A percentile compares a stretch with the other conserved stretches of the same genome.
These are phyloP conservation scores for Calocybe indica DNA, from an alignment of 768 basidiomycete genomes.

Conservation along the genomic window DNA sequence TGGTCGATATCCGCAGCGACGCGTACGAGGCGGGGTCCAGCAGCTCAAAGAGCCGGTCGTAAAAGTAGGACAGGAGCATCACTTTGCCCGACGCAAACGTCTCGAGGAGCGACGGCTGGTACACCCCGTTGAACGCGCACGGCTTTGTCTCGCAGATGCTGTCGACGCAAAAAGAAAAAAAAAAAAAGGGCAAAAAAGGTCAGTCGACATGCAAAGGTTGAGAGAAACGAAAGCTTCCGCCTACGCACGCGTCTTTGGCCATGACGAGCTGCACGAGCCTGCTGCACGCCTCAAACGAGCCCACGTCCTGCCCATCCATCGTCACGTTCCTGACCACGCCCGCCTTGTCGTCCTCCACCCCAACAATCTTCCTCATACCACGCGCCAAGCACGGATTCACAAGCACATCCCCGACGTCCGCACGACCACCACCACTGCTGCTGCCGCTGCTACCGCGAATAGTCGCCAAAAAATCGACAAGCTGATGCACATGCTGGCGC, in stretches of 20 bases:
- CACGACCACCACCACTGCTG: background rate
- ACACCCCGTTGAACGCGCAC: constrained; percentile 96
- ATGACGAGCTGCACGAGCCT: constrained; percentile 81
- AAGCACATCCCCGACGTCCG: constrained; percentile 20
- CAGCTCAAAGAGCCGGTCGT: constrained; percentile 86
- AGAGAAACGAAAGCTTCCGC: background rate
- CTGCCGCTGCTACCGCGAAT: constrained; percentile 23
- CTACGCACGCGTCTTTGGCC: constrained; percentile 87
- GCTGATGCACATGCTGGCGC: constrained; percentile 73
- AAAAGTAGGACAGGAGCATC: constrained; percentile 96
- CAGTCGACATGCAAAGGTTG: background rate
- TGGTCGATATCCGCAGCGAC: constrained; percentile 44
- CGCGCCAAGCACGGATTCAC: constrained; percentile 81
- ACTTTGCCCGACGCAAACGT: constrained; percentile 83
- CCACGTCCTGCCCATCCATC: constrained; percentile 81
- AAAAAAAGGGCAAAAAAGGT: background rate
- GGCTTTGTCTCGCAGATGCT: constrained; percentile 89
- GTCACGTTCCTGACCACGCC: constrained; percentile 53
- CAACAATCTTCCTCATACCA: constrained; percentile 57
- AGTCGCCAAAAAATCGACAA: constrained; percentile 81
- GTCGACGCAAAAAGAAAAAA: background rate
- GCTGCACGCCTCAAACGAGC: constrained; percentile 82
- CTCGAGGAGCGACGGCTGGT: constrained; percentile 89
- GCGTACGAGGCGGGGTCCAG: constrained; percentile 21
- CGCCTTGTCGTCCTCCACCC: constrained; percentile 46